Percentiles rank a stretch among this genome's conserved stretches.
These are phyloP conservation scores for Leccinellum rugosiceps DNA, from an alignment of 768 basidiomycete genomes.

Conservation along the genomic window DNA sequence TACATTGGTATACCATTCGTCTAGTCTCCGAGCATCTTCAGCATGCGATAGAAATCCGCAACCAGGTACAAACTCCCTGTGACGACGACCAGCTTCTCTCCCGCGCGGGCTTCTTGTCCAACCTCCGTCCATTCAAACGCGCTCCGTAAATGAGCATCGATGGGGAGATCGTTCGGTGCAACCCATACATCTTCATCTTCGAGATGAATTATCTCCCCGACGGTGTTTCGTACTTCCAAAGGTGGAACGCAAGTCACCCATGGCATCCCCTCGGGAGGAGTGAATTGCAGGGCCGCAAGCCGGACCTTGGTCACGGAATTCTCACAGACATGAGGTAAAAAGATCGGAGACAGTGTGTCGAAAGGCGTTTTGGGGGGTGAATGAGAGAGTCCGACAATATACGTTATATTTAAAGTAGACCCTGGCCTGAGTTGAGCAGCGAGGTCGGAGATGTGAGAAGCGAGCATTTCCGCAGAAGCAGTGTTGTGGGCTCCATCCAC, in stretches of 20 bases:
- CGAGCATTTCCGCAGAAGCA: constrained; percentile 67
- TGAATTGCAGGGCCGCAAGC: constrained; percentile 61
- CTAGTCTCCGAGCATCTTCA: constrained; percentile 13
- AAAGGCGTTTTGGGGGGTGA: constrained; percentile 81
- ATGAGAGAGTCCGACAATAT: constrained; percentile 77
- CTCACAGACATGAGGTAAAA: constrained; percentile 39
- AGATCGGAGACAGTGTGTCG: constrained; percentile 67
- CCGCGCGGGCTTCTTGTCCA: constrained; percentile 1
- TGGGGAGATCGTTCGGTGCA: constrained; percentile 31
- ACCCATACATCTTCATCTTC: constrained; percentile 45
- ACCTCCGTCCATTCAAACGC: constrained; percentile 48
- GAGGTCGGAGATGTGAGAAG: constrained; percentile 50
- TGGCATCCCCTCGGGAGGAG: constrained; percentile 87
- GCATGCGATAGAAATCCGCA: constrained; percentile 82
- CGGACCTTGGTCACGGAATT: constrained; percentile 32
- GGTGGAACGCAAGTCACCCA: constrained; percentile 76
- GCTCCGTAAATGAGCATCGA: constrained; percentile 37
- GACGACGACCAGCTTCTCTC: constrained; percentile 57
- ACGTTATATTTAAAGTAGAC: constrained; percentile 51
- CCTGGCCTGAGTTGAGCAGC: constrained; percentile 21
- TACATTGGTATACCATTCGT: neutral
- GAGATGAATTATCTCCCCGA: constrained; percentile 39
- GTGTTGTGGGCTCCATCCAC: constrained; percentile 95
- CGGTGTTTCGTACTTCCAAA: constrained; percentile 45
- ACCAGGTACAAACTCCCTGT: constrained; percentile 95